Evolutionary conservation across 257 asterid genomes (phyloP), one percentile per base, ranked within the genome.

Genomic region (Galeopsis tetrahit): DNA sequence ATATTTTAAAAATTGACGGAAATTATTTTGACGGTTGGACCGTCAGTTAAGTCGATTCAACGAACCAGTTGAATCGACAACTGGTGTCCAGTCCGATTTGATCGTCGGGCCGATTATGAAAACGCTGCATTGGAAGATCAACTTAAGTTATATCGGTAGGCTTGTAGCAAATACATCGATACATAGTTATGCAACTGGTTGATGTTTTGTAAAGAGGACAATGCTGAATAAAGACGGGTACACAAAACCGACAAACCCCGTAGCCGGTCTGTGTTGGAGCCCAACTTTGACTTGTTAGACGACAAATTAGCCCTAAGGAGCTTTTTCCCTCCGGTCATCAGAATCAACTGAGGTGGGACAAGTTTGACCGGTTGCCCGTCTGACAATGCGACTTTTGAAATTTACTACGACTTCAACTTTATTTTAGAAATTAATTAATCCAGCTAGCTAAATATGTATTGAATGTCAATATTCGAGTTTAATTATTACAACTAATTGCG

Each of bases 341-440:
- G 65, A 72, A 66, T 70, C 73, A 71, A 78, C 65, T 6, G 62
- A 69, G 56, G 82, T 77, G 67, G 75, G 73, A 78, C 78, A 78
- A 70, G n/a, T 83, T 88, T 86, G 91, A 90, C 90, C 77, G 78
- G 75, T 69, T 2, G 79, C 77, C 82, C 36, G 44, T 77, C 75
- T 69, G 82, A 71, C 82, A 84, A 75, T 71, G 44, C 58, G 83
- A 84, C 83, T 77, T 81, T 77, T 62, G 63, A 69, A 34, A 61
- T 28, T 33, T 48, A 64, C 72, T 72, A 83, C 10, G 78, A 52
- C 67, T 76, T 79, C 85, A 71, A 78, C 68, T 21, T 70, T 21
- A 21, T 21, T n/a, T 51, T 13, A 53, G 34, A 53, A 28, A 68
- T 70, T 28, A 42, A 3, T 8, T 21, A 21, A 21, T 21, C 28